Evolutionary conservation across 2,329 filamentous ascomycete species (phyloP), one percentile per base, ranked within the genome.

Genomic region (Xylaria sp.): DNA sequence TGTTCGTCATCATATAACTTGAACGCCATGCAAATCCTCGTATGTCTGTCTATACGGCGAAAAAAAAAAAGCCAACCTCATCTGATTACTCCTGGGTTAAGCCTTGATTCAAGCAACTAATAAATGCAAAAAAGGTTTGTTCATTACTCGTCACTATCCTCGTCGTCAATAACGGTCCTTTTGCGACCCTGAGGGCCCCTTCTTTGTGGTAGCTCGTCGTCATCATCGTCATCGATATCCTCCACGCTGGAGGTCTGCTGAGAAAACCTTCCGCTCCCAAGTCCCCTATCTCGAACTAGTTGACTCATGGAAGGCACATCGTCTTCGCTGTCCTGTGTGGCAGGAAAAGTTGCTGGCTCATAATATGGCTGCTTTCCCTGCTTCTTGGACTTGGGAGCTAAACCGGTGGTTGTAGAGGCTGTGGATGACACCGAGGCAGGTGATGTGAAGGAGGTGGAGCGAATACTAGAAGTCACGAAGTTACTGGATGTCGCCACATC

Each of bases 281-380:
- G 11, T 59, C 60, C 25, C 64, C 69, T 55, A 36, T 65, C 58
- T 17, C 61, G 65, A 13, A 74, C 58, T 1, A 77, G 29, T 58
- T 78, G 76, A 61, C 73, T 77, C 73, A 77, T 73, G 2, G 75
- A 73, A 33, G 76, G 76, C 13, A 78, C 64, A 2, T 70, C 72
- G 33, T 72, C 71, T 10, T 70, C 70, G 63, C 65, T 71, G 15
- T 74, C 73, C 47, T 76, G 72, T 22, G 69, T 73, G 20, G 62
- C 29, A 9, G 57, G 44, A 58, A 75, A 72, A 33, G 39, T 63
- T 7, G 67, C 65, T 5, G 71, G 73, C 36, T 73, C 68, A 45
- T 75, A 73, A 49, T 72, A 73, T 7, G 59, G 61, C 55, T 63
- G 65, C 31, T 63, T 63, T 51, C 63, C 68, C 36, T 67, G 56